A percentile compares a stretch with the other conserved stretches of the same genome.
Evolutionary conservation across 306 rosid genomes (phyloP).

Genomic region (Astragalus glycyphyllos): DNA sequence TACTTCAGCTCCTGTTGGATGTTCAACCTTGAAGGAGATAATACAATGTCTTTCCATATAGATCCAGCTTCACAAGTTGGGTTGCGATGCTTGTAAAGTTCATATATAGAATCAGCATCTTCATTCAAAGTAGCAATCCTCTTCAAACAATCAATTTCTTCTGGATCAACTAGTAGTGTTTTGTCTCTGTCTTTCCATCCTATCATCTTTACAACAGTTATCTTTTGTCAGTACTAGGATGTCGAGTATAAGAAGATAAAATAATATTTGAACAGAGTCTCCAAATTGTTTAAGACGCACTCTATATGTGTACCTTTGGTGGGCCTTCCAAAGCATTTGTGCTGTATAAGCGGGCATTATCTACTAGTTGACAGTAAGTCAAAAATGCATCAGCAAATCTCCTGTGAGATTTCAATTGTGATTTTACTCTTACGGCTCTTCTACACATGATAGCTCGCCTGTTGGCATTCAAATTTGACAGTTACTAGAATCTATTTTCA

Average conservation of each 20-base stretch:
- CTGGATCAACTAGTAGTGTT: conserved; percentile 90
- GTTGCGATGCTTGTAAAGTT: conserved; percentile 82
- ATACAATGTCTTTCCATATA: conserved; percentile 90
- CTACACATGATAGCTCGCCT: conserved; percentile 92
- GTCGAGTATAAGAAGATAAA: background rate
- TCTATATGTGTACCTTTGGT: conserved; percentile 66
- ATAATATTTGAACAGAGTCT: too few species aligned
- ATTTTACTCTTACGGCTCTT: conserved; percentile 87
- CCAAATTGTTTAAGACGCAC: too few species aligned
- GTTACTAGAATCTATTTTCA: conserved; percentile 11
- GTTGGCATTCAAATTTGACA: conserved; percentile 44
- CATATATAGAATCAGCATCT: conserved; percentile 71
- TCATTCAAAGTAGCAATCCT: conserved; percentile 73
- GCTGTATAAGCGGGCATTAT: conserved; percentile 81
- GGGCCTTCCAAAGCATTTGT: conserved; percentile 92
- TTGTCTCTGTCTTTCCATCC: conserved; percentile 95
- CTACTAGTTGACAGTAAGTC: conserved; percentile 77
- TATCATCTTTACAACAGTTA: conserved; percentile 67
- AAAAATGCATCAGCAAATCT: conserved; percentile 87
- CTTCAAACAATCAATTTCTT: conserved; percentile 82
- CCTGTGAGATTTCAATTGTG: conserved; percentile 88
- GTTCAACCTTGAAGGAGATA: conserved; percentile 85
- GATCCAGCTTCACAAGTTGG: conserved; percentile 81
- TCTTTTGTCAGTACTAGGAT: conserved; percentile 26
- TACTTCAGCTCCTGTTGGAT: conserved; percentile 86